A percentile compares a stretch with the other conserved stretches of the same genome.
These are phyloP conservation scores for Fallopia convolvulus DNA, from an alignment of 148 eudicot species.

Conservation along the genomic window DNA sequence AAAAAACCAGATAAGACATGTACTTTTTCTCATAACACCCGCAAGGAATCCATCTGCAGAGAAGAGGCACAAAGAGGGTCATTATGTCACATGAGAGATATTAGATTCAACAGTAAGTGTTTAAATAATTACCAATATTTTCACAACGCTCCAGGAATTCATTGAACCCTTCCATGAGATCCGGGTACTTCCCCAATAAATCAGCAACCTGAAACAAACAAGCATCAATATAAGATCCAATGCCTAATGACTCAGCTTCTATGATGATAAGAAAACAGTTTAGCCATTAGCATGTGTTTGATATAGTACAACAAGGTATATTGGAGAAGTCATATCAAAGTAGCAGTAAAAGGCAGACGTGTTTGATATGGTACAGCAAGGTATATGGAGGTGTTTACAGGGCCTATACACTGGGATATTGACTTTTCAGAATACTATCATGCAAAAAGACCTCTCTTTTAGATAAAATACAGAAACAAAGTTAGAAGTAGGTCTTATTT, in stretches of 20 bases:
- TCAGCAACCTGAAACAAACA: constrained; percentile 62
- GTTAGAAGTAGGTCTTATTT: background rate
- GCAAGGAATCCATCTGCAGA: constrained; percentile 91
- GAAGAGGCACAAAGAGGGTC: constrained; percentile 6
- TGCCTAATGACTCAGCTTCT: background rate
- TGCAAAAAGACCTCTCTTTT: background rate
- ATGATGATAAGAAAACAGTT: background rate
- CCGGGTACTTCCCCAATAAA: constrained; percentile 81
- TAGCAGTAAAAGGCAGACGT: background rate
- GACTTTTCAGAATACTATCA: background rate
- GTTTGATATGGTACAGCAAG: background rate
- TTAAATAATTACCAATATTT: constrained; percentile 48
- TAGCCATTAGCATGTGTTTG: background rate
- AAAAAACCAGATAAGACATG: constrained; percentile 4
- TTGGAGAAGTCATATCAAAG: background rate
- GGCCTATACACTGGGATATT: background rate
- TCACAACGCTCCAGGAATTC: constrained; percentile 86
- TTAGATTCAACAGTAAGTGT: background rate
- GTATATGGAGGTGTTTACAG: background rate
- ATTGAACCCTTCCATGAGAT: constrained; percentile 96
- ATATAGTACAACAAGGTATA: background rate
- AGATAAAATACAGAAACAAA: background rate
- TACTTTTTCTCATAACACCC: constrained; percentile 89
- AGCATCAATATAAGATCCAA: background rate
- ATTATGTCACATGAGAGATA: background rate